Conservation (phyloP, 768 basidiomycete species). For the Boletus rex-veris region DNA sequence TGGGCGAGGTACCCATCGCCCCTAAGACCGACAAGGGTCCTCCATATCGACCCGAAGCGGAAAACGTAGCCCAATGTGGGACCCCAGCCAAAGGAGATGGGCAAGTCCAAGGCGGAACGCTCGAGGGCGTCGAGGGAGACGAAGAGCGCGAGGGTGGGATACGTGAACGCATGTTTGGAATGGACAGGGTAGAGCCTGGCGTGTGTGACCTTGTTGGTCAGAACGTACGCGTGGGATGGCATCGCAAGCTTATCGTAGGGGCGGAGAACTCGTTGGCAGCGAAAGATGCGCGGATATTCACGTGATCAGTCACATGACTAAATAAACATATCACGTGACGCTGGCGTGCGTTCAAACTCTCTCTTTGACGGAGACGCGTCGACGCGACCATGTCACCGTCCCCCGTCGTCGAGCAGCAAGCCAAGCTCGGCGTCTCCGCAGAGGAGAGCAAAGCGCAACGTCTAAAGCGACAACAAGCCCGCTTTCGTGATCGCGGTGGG, state of each 20-base stretch:
- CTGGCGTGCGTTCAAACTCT: too few species aligned
- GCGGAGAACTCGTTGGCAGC: too few species aligned
- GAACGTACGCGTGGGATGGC: too few species aligned
- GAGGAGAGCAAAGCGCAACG: conserved; percentile 62
- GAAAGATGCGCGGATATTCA: neutral
- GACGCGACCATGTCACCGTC: conserved; percentile 11
- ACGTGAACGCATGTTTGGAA: neutral
- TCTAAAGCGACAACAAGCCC: conserved; percentile 57
- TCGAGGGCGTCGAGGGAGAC: neutral
- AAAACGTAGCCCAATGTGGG: neutral
- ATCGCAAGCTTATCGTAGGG: too few species aligned
- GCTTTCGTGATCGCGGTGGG: conserved; percentile 70
- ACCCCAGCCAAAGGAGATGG: neutral
- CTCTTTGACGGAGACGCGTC: neutral
- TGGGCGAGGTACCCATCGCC: neutral
- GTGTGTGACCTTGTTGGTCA: neutral
- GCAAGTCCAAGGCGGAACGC: neutral
- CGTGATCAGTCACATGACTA: neutral
- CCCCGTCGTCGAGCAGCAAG: conserved; percentile 16
- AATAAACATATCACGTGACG: neutral
- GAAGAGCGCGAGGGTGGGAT: neutral
- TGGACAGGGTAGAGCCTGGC: neutral
- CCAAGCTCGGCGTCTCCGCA: conserved; percentile 34
- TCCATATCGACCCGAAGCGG: neutral
- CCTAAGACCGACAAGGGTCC: neutral